Evolutionary conservation across 2,329 filamentous ascomycete species (phyloP), one percentile per base, ranked within the genome.

Genomic region (Corniculantispora saksenae): DNA sequence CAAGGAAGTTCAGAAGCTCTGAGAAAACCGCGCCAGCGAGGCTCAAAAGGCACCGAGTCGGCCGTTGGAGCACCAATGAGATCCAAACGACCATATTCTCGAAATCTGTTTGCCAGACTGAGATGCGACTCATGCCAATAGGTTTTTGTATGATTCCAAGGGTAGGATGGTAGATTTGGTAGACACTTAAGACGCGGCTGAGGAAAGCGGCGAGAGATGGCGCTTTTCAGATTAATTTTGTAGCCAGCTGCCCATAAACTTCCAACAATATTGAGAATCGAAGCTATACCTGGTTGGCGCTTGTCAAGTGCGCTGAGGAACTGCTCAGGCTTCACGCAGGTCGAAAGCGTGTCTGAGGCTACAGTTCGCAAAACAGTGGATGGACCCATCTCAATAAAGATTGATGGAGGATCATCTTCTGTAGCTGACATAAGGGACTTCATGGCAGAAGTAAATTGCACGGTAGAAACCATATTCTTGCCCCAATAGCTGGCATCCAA

Each of bases 51-150:
- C n/a, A 76, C 77, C 3, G 79, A 79, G 66, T 83, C 81, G 0
- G 76, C 74, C 2, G 78, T 78, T 0, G 76, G 80, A 1, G 79
- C 75, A 0, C 84, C 84, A 29, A 86, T 80, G 1, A 87, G 75
- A 65, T 87, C 84, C 51, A 82, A 80, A 13, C 83, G 77, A 2
- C 79, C 77, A 61, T 79, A 79, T 29, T 78, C 73, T 17, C 82
- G 76, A 64, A 82, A 79, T 3, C 83, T 78, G 55, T 79, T 78
- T 13, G 79, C 75, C 17, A 72, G 70, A 23, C 80, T 81, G 2
- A 83, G 69, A 48, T 82, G 79, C 1, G 81, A 82, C 66, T 87
- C 84, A 66, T 83, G 79, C 84, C 84, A 86, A 70, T 85, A 84
- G 1, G 71, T 74, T 29, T 79, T 82, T 29, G 75, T 72, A 65